Base-by-base conservation (phyloP, 768 basidiomycete species). In the Tricholoma terreum region DNA sequence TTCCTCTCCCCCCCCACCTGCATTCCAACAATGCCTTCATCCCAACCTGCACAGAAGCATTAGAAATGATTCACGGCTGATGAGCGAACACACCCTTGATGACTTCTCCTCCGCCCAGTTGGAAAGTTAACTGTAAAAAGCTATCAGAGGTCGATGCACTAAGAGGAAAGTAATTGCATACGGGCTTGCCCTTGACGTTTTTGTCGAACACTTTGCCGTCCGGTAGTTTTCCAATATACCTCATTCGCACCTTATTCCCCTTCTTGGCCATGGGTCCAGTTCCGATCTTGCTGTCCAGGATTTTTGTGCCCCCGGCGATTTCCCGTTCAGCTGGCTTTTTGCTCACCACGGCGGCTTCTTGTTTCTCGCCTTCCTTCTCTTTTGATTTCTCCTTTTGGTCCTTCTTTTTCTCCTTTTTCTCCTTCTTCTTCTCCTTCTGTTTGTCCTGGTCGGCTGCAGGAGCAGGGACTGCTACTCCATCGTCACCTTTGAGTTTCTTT, bases 11-110 rank as follows among this genome's bases (percentile, higher is more conserved):
- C 94, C 38, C 86, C 89, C 38, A 88, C 84, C 64, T 91, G 87
- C 94, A 98, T 97, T 33, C 96, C 96, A 30, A 78, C 85, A 55
- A 98, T 79, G 38, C 95, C 96, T 66, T 91, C 77, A 64, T 98
- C 96, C 94, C 95, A 97, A 46, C 90, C 86, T 89, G 56, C 22
- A 11, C 48, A 36, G 35, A 19, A 52, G 46, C 58, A 58, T 50
- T 33, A 27, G n/a, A 33, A 19, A 21, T 1, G 22, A 52, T 3
- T 14, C 42, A 6, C 17, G 21, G 9, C 30, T 55, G 19, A 31
- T 12, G 53, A 17, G 38, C 50, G 31, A 11, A 58, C 75, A 46
- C 56, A 86, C 88, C 90, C 78, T 93, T 92, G 73, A 98, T 97
- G 52, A 98, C 96, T 69, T 96, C 89, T 22, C 92, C 92, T 57